Evolutionary conservation across 2,329 filamentous ascomycete species (phyloP).

Genomic region (Colletotrichum scovillei): DNA sequence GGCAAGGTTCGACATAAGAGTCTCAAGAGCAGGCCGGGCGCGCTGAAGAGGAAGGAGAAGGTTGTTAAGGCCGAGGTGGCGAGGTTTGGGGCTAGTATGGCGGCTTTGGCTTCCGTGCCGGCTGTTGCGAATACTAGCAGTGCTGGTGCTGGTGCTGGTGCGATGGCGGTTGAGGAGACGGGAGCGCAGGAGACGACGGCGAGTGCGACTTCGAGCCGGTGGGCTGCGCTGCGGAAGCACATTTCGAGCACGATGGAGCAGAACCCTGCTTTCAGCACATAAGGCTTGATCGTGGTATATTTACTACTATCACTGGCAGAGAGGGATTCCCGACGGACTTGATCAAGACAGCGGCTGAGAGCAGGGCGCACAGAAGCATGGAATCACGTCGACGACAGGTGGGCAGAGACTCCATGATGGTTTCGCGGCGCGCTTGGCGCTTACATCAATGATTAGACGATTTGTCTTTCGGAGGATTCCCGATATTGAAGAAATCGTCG

Average conservation of each 20-base stretch:
- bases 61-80: constrained; percentile 85
- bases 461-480: too few species aligned
- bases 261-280: constrained; percentile 76
- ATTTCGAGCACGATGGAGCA: constrained; percentile 91
- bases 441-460: too few species aligned
- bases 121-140: constrained; percentile 38
- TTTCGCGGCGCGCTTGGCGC: too few species aligned
- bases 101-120: constrained; percentile 67
- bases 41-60: constrained; percentile 84
- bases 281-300: not conserved
- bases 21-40: constrained; percentile 79
- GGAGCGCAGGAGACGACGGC: constrained; percentile 33
- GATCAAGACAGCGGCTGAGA: not conserved
- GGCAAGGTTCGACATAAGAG: constrained; percentile 80
- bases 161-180: constrained; percentile 33
- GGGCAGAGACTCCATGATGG: too few species aligned
- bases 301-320: not conserved
- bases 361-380: too few species aligned
- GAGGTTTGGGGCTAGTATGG: constrained; percentile 86
- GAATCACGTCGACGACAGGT: too few species aligned
- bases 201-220: constrained; percentile 67
- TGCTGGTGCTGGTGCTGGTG: constrained; percentile 17
- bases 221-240: constrained; percentile 85
- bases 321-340: not conserved
- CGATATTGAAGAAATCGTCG: too few species aligned